phyloP scores from a whole-genome alignment of 1,139 yeast species.

The Scheffersomyces parashehatae region DNA sequence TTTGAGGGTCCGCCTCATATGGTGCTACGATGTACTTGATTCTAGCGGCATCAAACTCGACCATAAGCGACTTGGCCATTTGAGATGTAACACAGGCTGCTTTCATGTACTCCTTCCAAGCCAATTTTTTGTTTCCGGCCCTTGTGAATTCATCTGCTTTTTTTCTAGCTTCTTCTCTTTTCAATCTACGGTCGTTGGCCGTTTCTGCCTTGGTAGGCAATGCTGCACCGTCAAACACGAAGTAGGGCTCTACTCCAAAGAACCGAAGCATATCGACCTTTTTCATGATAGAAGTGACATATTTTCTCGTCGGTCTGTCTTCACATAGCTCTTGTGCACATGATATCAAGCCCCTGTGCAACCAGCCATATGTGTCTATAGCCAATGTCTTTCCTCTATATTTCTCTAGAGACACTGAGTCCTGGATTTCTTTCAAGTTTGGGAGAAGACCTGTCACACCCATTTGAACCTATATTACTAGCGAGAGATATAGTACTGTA shows the following conservation, averaged over 20 bases:
- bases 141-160: conserved; percentile 52
- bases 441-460: conserved; percentile 82
- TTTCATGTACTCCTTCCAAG: conserved; percentile 71
- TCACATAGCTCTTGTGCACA: conserved; percentile 84
- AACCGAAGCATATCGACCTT: conserved; percentile 65
- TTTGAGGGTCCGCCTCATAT: conserved; percentile 96
- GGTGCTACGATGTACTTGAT: conserved; percentile 91
- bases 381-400: conserved; percentile 81
- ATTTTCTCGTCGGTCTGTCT: conserved; percentile 68
- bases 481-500: too few relatives aligned
- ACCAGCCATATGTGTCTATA: conserved; percentile 95
- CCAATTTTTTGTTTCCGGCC: conserved; percentile 57
- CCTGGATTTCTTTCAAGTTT: conserved; percentile 70
- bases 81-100: conserved; percentile 86
- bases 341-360: conserved; percentile 79
- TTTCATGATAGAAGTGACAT: conserved; percentile 59
- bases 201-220: conserved; percentile 79
- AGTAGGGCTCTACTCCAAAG: conserved; percentile 76
- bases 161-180: conserved; percentile 57
- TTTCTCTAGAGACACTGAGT: conserved; percentile 53
- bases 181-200: conserved; percentile 60
- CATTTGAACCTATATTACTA: conserved; percentile 36
- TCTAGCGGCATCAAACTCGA: conserved; percentile 57
- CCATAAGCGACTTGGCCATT: conserved; percentile 87
- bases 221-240: conserved; percentile 93